phyloP scores from a whole-genome alignment of 805 yeast species.

The Grigorovia humatica region DNA sequence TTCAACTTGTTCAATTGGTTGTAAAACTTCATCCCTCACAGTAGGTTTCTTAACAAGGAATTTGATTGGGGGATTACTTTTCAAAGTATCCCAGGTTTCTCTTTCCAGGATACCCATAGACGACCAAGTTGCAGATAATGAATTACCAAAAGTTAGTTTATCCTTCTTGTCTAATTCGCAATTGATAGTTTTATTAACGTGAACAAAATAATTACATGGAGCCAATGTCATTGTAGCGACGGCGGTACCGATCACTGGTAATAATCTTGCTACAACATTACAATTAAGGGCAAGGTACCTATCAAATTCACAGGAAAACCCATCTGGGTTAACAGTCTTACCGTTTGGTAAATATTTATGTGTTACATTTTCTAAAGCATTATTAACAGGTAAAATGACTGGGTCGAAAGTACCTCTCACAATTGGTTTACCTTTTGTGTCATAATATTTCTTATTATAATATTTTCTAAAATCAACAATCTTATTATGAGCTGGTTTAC shows the following conservation, averaged over 20 bases:
- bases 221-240: constrained; percentile 6
- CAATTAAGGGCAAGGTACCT: constrained; percentile 37
- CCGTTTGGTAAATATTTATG: constrained; percentile 38
- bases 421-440: constrained; percentile 52
- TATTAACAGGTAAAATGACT: constrained; percentile 50
- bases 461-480: constrained; percentile 39
- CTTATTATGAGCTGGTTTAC: constrained; percentile 40
- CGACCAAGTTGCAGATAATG: constrained; percentile 26
- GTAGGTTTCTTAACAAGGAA: background rate
- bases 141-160: constrained; percentile 22
- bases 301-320: constrained; percentile 46
- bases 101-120: constrained; percentile 25
- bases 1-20: background rate
- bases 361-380: constrained; percentile 37
- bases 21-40: background rate
- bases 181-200: constrained; percentile 32
- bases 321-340: constrained; percentile 27
- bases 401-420: constrained; percentile 56
- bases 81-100: constrained; percentile 14
- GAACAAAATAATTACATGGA: constrained; percentile 30
- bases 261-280: constrained; percentile 22
- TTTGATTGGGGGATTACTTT: background rate
- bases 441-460: constrained; percentile 42
- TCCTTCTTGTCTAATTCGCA: constrained; percentile 33
- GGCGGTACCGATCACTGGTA: background rate